Evolutionary conservation across 2,329 filamentous ascomycete species (phyloP), one percentile per base, ranked within the genome.

Genomic region (Stemphylium beticola): DNA sequence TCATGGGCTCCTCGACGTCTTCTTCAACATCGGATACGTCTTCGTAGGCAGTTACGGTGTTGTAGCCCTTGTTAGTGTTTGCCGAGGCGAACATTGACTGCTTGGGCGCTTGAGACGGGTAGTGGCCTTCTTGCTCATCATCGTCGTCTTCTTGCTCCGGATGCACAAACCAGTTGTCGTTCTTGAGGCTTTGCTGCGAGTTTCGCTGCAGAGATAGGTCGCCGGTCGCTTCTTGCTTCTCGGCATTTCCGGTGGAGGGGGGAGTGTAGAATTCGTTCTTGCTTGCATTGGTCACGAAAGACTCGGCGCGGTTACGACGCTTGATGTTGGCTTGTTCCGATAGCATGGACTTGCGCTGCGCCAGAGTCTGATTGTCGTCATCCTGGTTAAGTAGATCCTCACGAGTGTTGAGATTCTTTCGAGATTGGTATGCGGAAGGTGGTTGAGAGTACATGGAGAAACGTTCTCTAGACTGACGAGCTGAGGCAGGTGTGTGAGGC

Each of bases 381-480:
- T 69, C 62, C 20, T 58, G 62, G 22, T 60, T 63, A 29, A 66
- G 59, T 18, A 72, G 64, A 43, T 71, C 73, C 11, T 73, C 66
- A 6, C 72, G 67, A 26, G 62, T 61, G 41, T 75, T 69, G 18
- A 78, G 62, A 15, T 75, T 74, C 39, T 69, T 65, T 12, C 76
- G 73, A 20, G 75, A 77, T 38, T 73, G 73, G 31, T 70, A 66
- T 29, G 66, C 65, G 11, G 77, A 73, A 4, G 61, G 59, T n/a
- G 73, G 63, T 47, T 75, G 70, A 4, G 67, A 67, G 56, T 74
- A 74, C 57, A 73, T 86, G 77, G 62, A 87, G 51, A 66, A 67
- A 14, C 64, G 53, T 79, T 52, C 77, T 33, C 81, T 82, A 0
- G 86, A 86, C 60, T 85, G 80, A 44, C 80, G 79, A 34, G 81